Conservation (phyloP, 768 basidiomycete species). For the Amanita muscaria region DNA sequence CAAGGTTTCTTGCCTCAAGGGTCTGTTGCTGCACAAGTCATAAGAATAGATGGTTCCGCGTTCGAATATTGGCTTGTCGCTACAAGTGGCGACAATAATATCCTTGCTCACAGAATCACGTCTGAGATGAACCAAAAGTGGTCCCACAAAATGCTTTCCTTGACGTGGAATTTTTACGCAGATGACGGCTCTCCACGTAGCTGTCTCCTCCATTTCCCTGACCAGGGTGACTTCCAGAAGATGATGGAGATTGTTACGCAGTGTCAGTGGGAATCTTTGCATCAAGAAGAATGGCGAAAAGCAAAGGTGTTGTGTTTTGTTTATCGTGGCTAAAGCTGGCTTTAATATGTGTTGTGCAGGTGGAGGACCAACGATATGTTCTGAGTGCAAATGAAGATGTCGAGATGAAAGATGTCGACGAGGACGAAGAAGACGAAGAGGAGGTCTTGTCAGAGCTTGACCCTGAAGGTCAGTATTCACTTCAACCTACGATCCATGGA, state of each 20-base stretch:
- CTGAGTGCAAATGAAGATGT: conserved; percentile 76
- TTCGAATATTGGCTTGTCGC: conserved; percentile 58
- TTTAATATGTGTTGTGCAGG: conserved; percentile 25
- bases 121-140: conserved; percentile 67
- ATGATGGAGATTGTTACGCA: conserved; percentile 60
- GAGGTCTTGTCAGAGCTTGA: conserved; percentile 64
- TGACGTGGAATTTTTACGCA: conserved; percentile 82
- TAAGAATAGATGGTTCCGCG: conserved; percentile 31
- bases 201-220: conserved; percentile 74
- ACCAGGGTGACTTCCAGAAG: conserved; percentile 42
- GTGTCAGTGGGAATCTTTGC: conserved; percentile 73
- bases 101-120: conserved; percentile 54
- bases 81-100: conserved; percentile 36
- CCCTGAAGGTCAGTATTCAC: conserved; percentile 39
- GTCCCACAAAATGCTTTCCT: conserved; percentile 51
- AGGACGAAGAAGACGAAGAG: conserved; percentile 75
- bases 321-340: conserved; percentile 1
- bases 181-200: conserved; percentile 51
- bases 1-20: conserved; percentile 46
- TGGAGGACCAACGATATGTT: conserved; percentile 84
- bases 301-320: conserved; percentile 48
- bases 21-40: conserved; percentile 45
- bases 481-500: not conserved
- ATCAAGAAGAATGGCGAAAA: conserved; percentile 69
- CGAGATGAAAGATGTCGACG: conserved; percentile 74